Conservation (phyloP, 2,329 filamentous ascomycete genomes). For the Paraphaeosphaeria sporulosa region DNA sequence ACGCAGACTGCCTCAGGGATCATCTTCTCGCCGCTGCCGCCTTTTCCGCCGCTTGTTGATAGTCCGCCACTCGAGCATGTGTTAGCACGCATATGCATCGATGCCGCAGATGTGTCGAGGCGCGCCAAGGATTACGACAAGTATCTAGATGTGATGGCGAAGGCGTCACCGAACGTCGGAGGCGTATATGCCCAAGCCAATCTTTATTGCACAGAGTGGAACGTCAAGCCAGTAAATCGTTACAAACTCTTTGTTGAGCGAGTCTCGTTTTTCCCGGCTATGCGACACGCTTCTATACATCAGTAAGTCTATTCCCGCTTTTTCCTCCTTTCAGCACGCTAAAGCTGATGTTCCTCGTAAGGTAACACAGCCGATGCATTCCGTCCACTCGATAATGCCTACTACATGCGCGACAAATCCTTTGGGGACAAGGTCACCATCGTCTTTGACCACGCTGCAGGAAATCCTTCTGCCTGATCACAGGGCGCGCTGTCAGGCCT, state of each 20-base stretch:
- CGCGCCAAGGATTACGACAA: not conserved
- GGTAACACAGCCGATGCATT: slow-evolving; percentile 11
- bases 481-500: slow-evolving; percentile 9
- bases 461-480: slow-evolving; percentile 1
- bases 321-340: not conserved
- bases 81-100: not conserved
- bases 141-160: slow-evolving; percentile 1
- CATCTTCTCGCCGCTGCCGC: not conserved
- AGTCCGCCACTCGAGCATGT: not conserved
- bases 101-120: not conserved
- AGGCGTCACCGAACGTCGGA: slow-evolving; percentile 7
- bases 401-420: slow-evolving; percentile 9
- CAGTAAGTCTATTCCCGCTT: not conserved
- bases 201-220: slow-evolving; percentile 13
- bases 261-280: not conserved
- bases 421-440: slow-evolving; percentile 10
- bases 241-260: not conserved
- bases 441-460: slow-evolving; percentile 13
- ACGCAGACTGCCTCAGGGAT: not conserved
- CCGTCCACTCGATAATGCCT: slow-evolving; percentile 12
- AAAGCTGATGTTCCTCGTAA: not conserved
- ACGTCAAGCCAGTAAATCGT: slow-evolving; percentile 4
- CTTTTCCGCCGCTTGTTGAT: not conserved
- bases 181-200: slow-evolving; percentile 1
- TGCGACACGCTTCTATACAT: slow-evolving; percentile 12